Evolutionary conservation across 2,329 filamentous ascomycete genomes (phyloP).

Genomic region (Nigrospora osmanthi): DNA sequence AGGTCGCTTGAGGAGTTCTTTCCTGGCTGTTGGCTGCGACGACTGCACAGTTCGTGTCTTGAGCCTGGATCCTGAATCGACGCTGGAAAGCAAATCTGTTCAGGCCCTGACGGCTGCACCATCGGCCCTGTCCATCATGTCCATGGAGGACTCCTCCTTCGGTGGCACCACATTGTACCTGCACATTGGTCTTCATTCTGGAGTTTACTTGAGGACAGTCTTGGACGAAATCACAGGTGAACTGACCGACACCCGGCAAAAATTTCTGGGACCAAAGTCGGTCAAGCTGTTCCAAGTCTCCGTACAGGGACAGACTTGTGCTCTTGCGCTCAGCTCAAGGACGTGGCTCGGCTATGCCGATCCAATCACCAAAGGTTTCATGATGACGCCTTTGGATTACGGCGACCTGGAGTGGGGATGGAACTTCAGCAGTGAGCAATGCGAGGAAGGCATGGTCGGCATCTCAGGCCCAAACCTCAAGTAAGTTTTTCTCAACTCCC

Average conservation of each 20-base stretch:
- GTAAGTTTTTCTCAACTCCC: slow-evolving; percentile 43
- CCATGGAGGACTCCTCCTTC: slow-evolving; percentile 89
- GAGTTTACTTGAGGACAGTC: slow-evolving; percentile 91
- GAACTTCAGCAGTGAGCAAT: slow-evolving; percentile 95
- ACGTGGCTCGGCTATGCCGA: slow-evolving; percentile 97
- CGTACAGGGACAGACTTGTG: slow-evolving; percentile 74
- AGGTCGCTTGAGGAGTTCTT: slow-evolving; percentile 81
- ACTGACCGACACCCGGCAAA: slow-evolving; percentile 86
- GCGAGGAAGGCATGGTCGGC: slow-evolving; percentile 86
- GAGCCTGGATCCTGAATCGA: slow-evolving; percentile 82
- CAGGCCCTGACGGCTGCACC: slow-evolving; percentile 89
- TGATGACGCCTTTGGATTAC: slow-evolving; percentile 87
- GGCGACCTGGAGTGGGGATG: slow-evolving; percentile 85
- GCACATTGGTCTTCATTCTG: slow-evolving; percentile 91
- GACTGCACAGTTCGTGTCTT: slow-evolving; percentile 93
- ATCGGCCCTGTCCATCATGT: slow-evolving; percentile 81
- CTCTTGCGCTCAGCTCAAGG: slow-evolving; percentile 83
- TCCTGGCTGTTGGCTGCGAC: slow-evolving; percentile 92
- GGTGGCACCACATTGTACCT: slow-evolving; percentile 86
- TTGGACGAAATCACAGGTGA: slow-evolving; percentile 94
- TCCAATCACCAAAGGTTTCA: slow-evolving; percentile 76
- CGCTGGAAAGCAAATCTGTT: slow-evolving; percentile 86
- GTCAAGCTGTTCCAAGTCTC: slow-evolving; percentile 89
- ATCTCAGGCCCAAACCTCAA: slow-evolving; percentile 82
- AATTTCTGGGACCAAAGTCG: slow-evolving; percentile 85